Conservation (phyloP, 169 alveolate species). For the Perkinsus marinus region DNA sequence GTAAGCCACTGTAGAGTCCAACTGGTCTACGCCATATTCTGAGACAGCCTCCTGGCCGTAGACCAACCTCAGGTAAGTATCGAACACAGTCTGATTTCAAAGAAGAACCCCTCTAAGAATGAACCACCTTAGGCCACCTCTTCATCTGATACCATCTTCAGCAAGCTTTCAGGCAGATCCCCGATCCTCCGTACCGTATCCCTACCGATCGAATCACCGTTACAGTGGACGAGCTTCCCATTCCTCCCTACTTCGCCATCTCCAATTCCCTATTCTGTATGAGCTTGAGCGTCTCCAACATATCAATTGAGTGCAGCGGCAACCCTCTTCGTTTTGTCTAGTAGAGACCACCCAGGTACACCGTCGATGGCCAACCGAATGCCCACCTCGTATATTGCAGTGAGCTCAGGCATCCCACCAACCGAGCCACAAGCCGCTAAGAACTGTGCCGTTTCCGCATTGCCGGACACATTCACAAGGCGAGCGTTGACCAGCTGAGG, state of each 20-base stretch:
- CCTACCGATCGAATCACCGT: neutral
- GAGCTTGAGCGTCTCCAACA: neutral
- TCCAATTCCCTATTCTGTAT: neutral
- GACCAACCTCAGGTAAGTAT: neutral
- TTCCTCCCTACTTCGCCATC: neutral
- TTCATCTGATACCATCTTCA: neutral
- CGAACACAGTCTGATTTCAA: neutral
- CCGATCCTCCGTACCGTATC: neutral
- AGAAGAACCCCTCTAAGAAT: too few relatives aligned
- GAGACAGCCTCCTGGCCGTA: neutral
- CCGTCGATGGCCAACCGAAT: neutral
- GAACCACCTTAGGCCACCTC: neutral
- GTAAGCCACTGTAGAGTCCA: neutral
- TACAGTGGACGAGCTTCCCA: neutral
- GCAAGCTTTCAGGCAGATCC: neutral
- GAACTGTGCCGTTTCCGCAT: neutral
- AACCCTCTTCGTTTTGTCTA: neutral
- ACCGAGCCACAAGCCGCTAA: neutral
- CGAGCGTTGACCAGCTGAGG: neutral
- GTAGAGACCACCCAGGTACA: neutral
- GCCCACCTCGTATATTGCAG: neutral
- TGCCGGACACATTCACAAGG: neutral
- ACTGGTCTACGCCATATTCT: neutral
- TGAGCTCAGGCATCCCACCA: neutral
- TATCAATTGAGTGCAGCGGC: neutral